Conservation (phyloP, 768 basidiomycete genomes). For the Trametes coccinea region DNA sequence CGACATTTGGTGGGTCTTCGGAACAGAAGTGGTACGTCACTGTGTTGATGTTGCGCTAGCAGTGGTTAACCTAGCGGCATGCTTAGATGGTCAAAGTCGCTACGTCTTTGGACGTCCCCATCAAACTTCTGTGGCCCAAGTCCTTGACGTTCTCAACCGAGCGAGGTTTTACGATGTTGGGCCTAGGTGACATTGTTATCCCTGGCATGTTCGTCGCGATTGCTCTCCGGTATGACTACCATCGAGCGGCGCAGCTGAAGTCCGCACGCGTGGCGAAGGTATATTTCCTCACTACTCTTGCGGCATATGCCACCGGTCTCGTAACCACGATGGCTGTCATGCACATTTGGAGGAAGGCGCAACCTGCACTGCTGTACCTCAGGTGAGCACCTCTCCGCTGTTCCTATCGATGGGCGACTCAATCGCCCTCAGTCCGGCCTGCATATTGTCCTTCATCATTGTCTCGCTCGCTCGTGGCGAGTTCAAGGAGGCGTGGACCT, state of each 20-base stretch:
- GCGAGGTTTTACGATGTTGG: conserved; percentile 83
- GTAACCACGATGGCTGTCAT: conserved; percentile 79
- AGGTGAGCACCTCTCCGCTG: conserved; percentile 47
- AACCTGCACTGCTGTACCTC: conserved; percentile 92
- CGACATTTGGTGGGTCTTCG: conserved; percentile 95
- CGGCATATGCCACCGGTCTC: conserved; percentile 75
- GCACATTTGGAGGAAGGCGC: conserved; percentile 74
- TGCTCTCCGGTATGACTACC: conserved; percentile 83
- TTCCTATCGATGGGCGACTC: not conserved
- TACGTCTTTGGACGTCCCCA: conserved; percentile 85
- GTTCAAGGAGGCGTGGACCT: conserved; percentile 65
- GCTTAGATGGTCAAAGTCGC: conserved; percentile 91
- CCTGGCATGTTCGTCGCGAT: conserved; percentile 76
- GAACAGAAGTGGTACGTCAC: conserved; percentile 72
- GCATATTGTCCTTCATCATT: conserved; percentile 66
- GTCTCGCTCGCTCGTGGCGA: conserved; percentile 68
- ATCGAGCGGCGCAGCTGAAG: conserved; percentile 34
- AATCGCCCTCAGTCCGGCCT: conserved; percentile 57
- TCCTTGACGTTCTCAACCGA: conserved; percentile 49
- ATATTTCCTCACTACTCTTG: conserved; percentile 71
- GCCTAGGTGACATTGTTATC: conserved; percentile 83
- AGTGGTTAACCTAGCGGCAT: not conserved
- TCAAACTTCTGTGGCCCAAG: conserved; percentile 90
- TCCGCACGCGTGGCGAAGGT: conserved; percentile 54
- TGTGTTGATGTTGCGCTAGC: too few relatives aligned